Evolutionary conservation across 352 stramenopile species (phyloP), one percentile per base, ranked within the genome.

Genomic region (Globisporangium parvum): DNA sequence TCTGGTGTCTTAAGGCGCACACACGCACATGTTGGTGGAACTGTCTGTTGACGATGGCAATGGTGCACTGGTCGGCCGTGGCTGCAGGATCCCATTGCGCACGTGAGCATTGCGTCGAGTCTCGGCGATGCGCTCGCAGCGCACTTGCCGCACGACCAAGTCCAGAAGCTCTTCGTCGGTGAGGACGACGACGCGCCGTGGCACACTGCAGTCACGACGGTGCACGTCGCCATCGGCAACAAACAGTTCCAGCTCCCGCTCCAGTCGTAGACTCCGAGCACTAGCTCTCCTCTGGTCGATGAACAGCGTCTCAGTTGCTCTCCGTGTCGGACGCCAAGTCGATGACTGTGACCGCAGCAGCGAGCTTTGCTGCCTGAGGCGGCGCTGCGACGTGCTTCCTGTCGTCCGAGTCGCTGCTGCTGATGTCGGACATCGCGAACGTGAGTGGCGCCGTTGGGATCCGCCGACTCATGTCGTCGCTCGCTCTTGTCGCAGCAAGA

Each of bases 161-260:
- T 73, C 47, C 46, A 45, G 42, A 51, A 59, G 55, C 47, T 69
- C 45, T 41, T 62, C 51, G 37, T 37, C 1, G 31, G 12, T 37
- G 31, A 8, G 31, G 31, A 51, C 47, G 59, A 59, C 46, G 45
- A 24, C 18, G 35, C 17, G 59, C 17, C 50, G 47, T 62, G 59
- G 65, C 55, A 24, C 24, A 57, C 57, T n/a, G 58, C 51, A 47
- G 24, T 78, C 65, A 62, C 60, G 31, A 55, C 63, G 62, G 74
- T 91, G 45, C 71, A 87, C 56, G 74, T 86, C 35, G 69, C 72
- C 55, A 88, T 91, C 62, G 82, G 82, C 64, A 93, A 93, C 77
- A 93, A 91, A 73, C 76, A 85, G 62, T 93, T 87, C 68, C 63
- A 73, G 48, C 84, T 88, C 51, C 60, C 74, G 18, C 74, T 91